These are phyloP conservation scores for Coelastrella sp. DNA, from an alignment of 139 green algal genomes.

Conservation along the genomic window DNA sequence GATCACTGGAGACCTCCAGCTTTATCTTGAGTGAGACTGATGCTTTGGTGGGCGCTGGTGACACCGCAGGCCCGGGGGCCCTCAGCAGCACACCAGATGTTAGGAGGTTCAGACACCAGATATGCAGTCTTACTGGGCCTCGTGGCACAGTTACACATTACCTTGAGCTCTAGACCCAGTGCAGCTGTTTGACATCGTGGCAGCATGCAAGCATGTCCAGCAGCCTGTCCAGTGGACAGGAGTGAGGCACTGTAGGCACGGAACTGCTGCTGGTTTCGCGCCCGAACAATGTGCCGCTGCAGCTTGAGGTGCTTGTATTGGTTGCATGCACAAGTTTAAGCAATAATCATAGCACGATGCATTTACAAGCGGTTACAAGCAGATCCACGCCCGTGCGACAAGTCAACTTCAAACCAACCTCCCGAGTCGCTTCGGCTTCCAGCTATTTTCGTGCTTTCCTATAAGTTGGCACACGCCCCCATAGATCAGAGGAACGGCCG, in stretches of 20 bases:
- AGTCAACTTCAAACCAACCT: background rate
- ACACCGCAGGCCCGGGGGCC: background rate
- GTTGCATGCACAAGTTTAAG: too few relatives aligned
- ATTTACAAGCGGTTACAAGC: too few relatives aligned
- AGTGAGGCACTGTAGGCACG: too few relatives aligned
- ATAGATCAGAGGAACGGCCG: background rate
- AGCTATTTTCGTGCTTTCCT: background rate
- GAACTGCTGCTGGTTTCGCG: background rate
- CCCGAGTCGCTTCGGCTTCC: background rate
- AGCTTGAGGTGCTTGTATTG: too few relatives aligned
- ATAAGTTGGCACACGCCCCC: background rate
- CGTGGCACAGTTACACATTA: background rate
- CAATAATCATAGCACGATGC: too few relatives aligned
- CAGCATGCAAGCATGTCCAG: too few relatives aligned
- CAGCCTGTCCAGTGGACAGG: background rate
- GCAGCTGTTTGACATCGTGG: background rate
- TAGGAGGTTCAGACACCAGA: too few relatives aligned
- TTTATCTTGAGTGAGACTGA: background rate
- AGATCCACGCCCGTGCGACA: too few relatives aligned
- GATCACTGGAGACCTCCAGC: too few relatives aligned
- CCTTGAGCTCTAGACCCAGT: constrained; percentile 46
- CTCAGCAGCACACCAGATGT: too few relatives aligned
- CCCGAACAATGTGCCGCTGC: background rate
- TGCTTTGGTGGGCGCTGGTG: background rate
- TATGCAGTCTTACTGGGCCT: background rate